Evolutionary conservation across 768 basidiomycete genomes (phyloP), one percentile per base, ranked within the genome.

Genomic region (Trametes gibbosa): DNA sequence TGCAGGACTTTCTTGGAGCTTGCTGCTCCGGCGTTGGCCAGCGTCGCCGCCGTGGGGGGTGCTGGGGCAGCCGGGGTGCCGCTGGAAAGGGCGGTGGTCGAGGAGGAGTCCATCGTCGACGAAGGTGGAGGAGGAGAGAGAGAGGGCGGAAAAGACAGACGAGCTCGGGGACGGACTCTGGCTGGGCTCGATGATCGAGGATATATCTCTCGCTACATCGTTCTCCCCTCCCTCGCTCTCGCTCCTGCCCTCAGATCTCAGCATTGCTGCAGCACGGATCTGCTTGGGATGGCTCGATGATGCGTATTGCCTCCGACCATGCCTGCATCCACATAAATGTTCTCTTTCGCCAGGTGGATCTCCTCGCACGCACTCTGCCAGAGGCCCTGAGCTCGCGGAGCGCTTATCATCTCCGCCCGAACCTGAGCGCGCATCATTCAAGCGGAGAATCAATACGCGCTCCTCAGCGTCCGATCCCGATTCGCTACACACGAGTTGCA

Each of bases 1-100:
- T 69, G 73, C 27, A 71, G 66, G 32, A 65, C 58, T 27, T 70
- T 68, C 46, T 59, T 58, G 37, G 64, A 46, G 34, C 35, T 23
- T 9, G 50, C 55, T 12, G 54, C 34, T 1, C 53, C 47, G 3
- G 53, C 59, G 17, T 39, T 4, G 34, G 59, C 23, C 16, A 37
- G 12, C 29, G 43, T 21, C 8, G 40, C 6, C 9, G 59, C 29
- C 13, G 37, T 39, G 13, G 37, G 3, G 37, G 37, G 37, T 14
- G 37, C 37, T 5, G 37, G 13, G 37, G 37, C 37, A 17, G 37
- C 13, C 0, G 59, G 49, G 27, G 59, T 52, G 2, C 24, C 51
- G 50, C 35, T 59, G 24, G 50, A 53, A 35, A 32, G 25, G 1
- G 50, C 58, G 58, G 42, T 25, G 43, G 45, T 24, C 17, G 58